These are phyloP conservation scores for Fusarium decemcellulare DNA, from an alignment of 2,329 filamentous ascomycete genomes.

Conservation along the genomic window DNA sequence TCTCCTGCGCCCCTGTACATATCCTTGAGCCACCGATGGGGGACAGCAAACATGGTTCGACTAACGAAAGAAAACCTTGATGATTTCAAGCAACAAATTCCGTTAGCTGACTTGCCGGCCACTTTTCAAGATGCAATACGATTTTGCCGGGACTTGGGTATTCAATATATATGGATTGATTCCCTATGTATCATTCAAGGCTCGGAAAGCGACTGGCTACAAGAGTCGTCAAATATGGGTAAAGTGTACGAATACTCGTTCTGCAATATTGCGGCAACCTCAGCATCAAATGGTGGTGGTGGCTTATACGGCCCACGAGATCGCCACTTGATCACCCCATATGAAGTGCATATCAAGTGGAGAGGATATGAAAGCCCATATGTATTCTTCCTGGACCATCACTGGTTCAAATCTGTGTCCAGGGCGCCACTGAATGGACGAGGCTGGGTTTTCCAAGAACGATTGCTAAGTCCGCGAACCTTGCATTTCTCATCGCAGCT, in stretches of 20 bases:
- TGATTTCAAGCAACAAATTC: not conserved
- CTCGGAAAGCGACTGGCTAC: not conserved
- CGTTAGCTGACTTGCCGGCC: not conserved
- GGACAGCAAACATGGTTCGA: not conserved
- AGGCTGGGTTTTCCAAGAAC: slow-evolving; percentile 1
- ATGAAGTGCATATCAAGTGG: not conserved
- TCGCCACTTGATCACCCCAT: not conserved
- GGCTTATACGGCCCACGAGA: not conserved
- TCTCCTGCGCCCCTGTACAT: not conserved
- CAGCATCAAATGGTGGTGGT: not conserved
- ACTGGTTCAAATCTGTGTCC: slow-evolving; percentile 1
- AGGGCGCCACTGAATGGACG: not conserved
- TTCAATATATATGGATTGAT: slow-evolving; percentile 1
- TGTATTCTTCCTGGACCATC: not conserved
- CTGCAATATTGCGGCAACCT: not conserved
- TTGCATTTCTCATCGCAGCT: not conserved
- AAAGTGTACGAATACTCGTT: not conserved
- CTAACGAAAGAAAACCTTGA: not conserved
- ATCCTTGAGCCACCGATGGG: slow-evolving; percentile 1
- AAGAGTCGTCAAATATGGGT: not conserved
- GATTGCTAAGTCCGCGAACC: not conserved
- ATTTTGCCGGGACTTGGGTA: not conserved
- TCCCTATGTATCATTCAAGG: not conserved
- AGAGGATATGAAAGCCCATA: not conserved
- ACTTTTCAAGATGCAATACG: not conserved